phyloP scores from a whole-genome alignment of 1,284 basidiomycete species.

The Rhodotorula sp. region DNA sequence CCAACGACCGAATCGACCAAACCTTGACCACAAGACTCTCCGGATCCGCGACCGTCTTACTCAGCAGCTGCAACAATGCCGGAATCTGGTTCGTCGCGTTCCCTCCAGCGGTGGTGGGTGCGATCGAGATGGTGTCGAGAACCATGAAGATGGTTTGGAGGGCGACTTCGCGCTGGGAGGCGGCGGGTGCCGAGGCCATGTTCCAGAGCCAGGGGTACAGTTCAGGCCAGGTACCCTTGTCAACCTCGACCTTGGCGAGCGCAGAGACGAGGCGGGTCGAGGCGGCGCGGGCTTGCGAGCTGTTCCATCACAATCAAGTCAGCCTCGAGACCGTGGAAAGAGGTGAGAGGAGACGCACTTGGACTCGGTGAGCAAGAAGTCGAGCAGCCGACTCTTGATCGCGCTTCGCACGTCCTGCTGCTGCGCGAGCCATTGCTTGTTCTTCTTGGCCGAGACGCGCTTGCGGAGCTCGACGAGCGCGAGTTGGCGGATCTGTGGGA shows the following conservation, averaged over 20 bases:
- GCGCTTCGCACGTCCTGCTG: constrained; percentile 65
- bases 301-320: constrained; percentile 44
- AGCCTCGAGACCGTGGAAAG: too few relatives aligned
- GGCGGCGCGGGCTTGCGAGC: constrained; percentile 76
- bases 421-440: constrained; percentile 78
- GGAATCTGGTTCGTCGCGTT: constrained; percentile 75
- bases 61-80: constrained; percentile 80
- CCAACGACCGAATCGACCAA: constrained; percentile 85
- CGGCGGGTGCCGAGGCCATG: constrained; percentile 68
- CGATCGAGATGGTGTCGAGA: constrained; percentile 84
- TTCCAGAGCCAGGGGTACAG: constrained; percentile 86
- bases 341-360: constrained; percentile 58
- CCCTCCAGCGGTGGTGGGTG: constrained; percentile 40
- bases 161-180: constrained; percentile 62
- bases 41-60: constrained; percentile 74
- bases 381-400: constrained; percentile 82
- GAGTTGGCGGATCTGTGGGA: constrained; percentile 84
- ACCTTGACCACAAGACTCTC: constrained; percentile 82
- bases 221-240: constrained; percentile 67
- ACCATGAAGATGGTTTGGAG: constrained; percentile 69
- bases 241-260: constrained; percentile 84
- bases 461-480: constrained; percentile 98
- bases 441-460: constrained; percentile 76
- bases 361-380: constrained; percentile 73
- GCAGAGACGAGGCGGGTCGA: constrained; percentile 89